Evolutionary conservation across 768 basidiomycete species (phyloP), one percentile per base, ranked within the genome.

Genomic region (Butyriboletus loyo): DNA sequence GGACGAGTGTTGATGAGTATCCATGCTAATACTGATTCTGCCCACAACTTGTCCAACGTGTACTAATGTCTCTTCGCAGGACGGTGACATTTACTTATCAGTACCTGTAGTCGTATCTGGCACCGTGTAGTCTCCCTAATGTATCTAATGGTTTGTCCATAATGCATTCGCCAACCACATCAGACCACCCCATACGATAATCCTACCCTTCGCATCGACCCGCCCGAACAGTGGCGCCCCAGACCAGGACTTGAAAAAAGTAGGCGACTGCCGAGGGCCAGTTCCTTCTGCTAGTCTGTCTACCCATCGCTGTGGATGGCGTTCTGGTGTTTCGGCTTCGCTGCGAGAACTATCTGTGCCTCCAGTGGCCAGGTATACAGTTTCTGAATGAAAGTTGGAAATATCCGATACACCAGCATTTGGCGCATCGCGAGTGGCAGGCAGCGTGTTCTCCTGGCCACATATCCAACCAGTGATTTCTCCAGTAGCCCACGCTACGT

Each of bases 1-100:
- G 85, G 85, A 86, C 77, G 69, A 73, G 75, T 63, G 69, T 75
- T 87, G 86, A 87, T 77, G 87, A 89, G 74, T 69, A 72, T 78
- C 87, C 89, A 91, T 92, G 89, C 89, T 92, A 91, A 92, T 91
- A 79, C 87, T 92, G 89, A 82, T 49, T 44, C 46, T 9, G 2
- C 28, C 28, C 25, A 14, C 32, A 41, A 39, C 13, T 31, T n/a
- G 6, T 49, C n/a, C 5, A 34, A 52, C 28, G 17, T 43, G 31
- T 67, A 42, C 66, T 68, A 50, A 63, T 25, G 39, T 39, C 21
- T 45, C 17, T 15, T 22, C 17, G 6, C 39, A 67, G 68, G 68
- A 19, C 45, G 4, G 7, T 19, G 22, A 31, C 13, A 6, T 5
- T 9, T 14, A 14, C 10, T 32, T 46, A 15, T 38, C 9, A 17